phyloP scores from a whole-genome alignment of 352 stramenopile genomes.

The Elongisporangium senticosum region DNA sequence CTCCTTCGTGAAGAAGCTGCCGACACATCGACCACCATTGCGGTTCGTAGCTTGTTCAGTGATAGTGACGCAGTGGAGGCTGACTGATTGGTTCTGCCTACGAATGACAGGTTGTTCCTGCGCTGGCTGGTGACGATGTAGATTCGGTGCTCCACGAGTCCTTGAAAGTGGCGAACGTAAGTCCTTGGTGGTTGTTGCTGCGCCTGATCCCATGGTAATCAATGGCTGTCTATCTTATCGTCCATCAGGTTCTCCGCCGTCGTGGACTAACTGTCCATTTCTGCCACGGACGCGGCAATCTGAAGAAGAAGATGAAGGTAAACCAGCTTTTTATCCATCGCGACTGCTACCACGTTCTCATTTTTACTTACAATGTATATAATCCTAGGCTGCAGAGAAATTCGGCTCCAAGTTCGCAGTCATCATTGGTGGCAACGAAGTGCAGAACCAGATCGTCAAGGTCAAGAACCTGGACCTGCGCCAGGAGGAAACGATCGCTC shows the following conservation, averaged over 20 bases:
- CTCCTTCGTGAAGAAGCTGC: constrained; percentile 38
- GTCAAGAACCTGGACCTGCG: constrained; percentile 73
- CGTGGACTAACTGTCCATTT: constrained; percentile 73
- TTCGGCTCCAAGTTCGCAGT: constrained; percentile 62
- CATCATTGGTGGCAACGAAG: constrained; percentile 68
- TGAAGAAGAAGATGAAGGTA: constrained; percentile 90
- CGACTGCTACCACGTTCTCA: background rate
- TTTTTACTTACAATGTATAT: constrained; percentile 1
- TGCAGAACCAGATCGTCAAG: constrained; percentile 52
- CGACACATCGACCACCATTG: constrained; percentile 27
- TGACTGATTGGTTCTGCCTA: background rate
- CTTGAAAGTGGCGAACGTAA: constrained; percentile 56
- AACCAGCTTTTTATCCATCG: background rate
- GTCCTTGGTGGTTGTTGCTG: background rate
- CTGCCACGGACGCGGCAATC: constrained; percentile 65
- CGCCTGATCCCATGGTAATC: background rate
- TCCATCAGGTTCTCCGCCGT: constrained; percentile 39
- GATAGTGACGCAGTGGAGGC: constrained; percentile 2
- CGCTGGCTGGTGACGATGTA: constrained; percentile 36
- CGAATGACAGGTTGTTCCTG: constrained; percentile 50
- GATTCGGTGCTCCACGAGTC: constrained; percentile 51
- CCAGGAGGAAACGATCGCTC: constrained; percentile 40
- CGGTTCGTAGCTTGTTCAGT: constrained; percentile 23
- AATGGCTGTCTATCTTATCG: background rate
- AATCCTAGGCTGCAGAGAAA: constrained; percentile 52